These are phyloP conservation scores for Thalassiosira exigua DNA, from an alignment of 352 stramenopile species.

Conservation along the genomic window DNA sequence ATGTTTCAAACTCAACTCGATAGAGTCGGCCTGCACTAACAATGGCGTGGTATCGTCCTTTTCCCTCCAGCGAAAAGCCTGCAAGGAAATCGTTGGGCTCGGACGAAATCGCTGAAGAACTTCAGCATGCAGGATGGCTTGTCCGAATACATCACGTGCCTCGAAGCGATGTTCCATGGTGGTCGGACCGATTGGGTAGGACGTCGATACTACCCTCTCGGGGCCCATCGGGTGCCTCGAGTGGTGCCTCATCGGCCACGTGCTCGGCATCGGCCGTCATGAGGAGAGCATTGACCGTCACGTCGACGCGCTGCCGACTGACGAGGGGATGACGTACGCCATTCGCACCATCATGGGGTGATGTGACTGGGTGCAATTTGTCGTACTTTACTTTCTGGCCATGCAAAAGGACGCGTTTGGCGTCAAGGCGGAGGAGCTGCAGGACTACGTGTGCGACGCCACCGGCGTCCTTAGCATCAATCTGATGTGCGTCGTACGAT, in stretches of 20 bases:
- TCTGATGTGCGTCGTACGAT: slow-evolving; percentile 2
- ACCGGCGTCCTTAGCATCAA: not conserved
- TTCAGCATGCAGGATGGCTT: too few species aligned
- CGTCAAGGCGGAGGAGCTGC: not conserved
- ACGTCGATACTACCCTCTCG: slow-evolving; percentile 18
- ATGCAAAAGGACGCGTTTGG: slow-evolving; percentile 3
- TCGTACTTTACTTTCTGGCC: slow-evolving; percentile 4
- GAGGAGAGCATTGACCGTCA: slow-evolving; percentile 4
- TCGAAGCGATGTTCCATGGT: too few species aligned
- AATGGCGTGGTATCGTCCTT: too few species aligned
- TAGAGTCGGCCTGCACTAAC: too few species aligned
- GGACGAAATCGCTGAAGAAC: too few species aligned
- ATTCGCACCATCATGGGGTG: not conserved
- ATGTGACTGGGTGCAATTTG: not conserved
- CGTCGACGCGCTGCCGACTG: not conserved
- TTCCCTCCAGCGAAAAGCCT: too few species aligned
- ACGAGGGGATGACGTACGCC: not conserved
- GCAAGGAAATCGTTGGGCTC: too few species aligned
- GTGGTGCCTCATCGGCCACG: slow-evolving; percentile 8
- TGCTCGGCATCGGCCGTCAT: not conserved
- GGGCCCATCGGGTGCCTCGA: not conserved
- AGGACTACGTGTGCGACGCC: slow-evolving; percentile 2
- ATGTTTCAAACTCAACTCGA: too few species aligned
- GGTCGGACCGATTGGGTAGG: slow-evolving; percentile 42
- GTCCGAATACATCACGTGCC: too few species aligned